Evolutionary conservation across 805 yeast species (phyloP), one percentile per base, ranked within the genome.

Genomic region (Candida easanensis): DNA sequence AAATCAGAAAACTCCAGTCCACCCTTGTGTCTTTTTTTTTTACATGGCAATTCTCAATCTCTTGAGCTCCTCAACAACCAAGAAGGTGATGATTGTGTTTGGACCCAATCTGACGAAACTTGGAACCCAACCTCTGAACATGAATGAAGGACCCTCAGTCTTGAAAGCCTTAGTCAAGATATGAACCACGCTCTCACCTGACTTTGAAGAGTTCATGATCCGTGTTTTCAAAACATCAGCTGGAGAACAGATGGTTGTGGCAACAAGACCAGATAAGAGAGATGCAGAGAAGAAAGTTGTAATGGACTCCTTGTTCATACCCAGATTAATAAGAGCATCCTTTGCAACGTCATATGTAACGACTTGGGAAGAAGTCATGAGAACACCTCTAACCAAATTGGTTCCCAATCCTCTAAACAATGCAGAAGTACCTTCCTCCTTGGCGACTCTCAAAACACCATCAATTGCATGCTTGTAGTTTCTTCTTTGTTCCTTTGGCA

Each of bases 111-210:
- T 78, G 6, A 87, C 76, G 58, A 88, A 88, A 33, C 93, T 81
- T 25, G 96, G 96, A 28, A 84, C 67, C 96, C 96, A 88, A 20
- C 96, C 96, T 63, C 95, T 73, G 65, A 88, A 88, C 82, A 87
- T 77, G 66, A 88, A 88, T 1, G 80, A 74, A 13, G 78, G 70
- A 18, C 96, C 96, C 63, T 88, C 96, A 11, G 56, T 66, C 49
- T 71, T 73, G 16, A 88, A 71, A 0, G 91, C 86, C 6, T 63
- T 60, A 1, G 52, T 51, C 46, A 87, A 61, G 34, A 84, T 79
- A 2, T 61, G 47, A 3, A 76, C 36, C 3, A 88, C 82, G 48
- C 76, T 65, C 40, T 69, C 69, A 46, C 71, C 69, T 10, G 55
- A 52, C 13, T 53, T 53, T 23, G 59, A 62, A 3, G 71, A 76